Percentiles rank a stretch among this genome's conserved stretches.
Conservation (phyloP, 768 basidiomycete species). For the Auriculariales sp. region DNA sequence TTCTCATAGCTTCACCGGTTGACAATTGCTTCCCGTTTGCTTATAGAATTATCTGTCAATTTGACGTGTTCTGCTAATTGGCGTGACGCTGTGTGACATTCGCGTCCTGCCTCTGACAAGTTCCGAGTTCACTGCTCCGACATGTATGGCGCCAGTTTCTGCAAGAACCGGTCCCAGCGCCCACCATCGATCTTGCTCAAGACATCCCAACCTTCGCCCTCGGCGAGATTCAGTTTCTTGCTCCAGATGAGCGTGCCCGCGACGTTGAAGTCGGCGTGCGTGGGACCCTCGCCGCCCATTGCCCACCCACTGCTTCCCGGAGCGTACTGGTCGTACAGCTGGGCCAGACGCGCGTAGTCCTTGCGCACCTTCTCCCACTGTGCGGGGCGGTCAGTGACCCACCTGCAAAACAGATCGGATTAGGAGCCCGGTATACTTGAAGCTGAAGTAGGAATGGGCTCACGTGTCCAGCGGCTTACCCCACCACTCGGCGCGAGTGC, state of each 20-base stretch:
- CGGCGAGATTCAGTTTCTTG: constrained; percentile 19
- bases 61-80: too few relatives aligned
- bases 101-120: too few relatives aligned
- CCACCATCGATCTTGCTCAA: constrained; percentile 24
- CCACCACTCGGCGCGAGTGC: not conserved
- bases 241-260: constrained; percentile 18
- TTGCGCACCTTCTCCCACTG: constrained; percentile 6
- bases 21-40: too few relatives aligned
- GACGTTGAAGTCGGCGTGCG: constrained; percentile 28
- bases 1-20: too few relatives aligned
- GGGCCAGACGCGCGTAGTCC: constrained; percentile 6
- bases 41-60: too few relatives aligned
- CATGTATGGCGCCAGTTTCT: constrained; percentile 2
- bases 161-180: constrained; percentile 7
- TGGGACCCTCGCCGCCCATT: constrained; percentile 19
- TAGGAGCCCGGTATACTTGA: too few relatives aligned
- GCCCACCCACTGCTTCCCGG: constrained; percentile 18
- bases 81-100: too few relatives aligned
- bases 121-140: too few relatives aligned
- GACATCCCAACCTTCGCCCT: constrained; percentile 28
- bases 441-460: too few relatives aligned
- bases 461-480: not conserved
- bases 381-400: constrained; percentile 15
- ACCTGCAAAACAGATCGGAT: too few relatives aligned
- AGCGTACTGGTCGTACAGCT: constrained; percentile 15